A percentile compares a stretch with the other conserved stretches of the same genome.
These are phyloP conservation scores for Prunella vulgaris DNA, from an alignment of 257 asterid species.

Conservation along the genomic window DNA sequence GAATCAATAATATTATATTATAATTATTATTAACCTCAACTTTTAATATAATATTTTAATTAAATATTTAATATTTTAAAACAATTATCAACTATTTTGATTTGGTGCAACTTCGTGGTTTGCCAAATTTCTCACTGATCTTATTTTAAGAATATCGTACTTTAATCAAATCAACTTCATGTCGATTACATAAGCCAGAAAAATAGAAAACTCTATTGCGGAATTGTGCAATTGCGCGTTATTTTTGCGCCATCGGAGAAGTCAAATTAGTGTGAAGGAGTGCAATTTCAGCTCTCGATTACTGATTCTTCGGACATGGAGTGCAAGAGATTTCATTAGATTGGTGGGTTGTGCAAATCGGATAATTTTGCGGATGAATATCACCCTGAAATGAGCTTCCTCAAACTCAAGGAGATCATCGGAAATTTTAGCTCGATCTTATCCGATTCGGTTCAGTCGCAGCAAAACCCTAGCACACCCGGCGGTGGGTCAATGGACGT, in stretches of 20 bases:
- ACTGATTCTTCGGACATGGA: conserved; percentile 8
- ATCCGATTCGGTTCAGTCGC: conserved; percentile 41
- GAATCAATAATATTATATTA: no score
- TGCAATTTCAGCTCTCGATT: conserved; percentile 10
- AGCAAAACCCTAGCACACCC: conserved; percentile 35
- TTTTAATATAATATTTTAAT: no score
- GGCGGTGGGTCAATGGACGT: conserved; percentile 55
- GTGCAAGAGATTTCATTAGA: not conserved
- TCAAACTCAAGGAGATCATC: conserved; percentile 53
- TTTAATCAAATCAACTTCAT: no score
- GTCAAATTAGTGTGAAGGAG: conserved; percentile 22
- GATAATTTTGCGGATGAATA: conserved; percentile 1
- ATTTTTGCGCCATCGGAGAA: not conserved
- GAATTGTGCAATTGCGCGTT: not conserved
- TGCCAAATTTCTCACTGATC: no score
- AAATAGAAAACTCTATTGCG: no score
- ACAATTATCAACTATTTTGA: no score
- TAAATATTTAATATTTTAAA: no score
- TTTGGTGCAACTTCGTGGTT: no score
- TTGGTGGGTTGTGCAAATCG: conserved; percentile 3
- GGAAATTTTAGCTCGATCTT: conserved; percentile 61
- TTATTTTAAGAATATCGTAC: no score
- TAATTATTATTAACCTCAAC: no score
- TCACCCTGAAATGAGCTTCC: conserved; percentile 46
- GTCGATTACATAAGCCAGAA: no score